Conservation (phyloP, 768 basidiomycete genomes). For the Tylopilus vinaceipallidus region DNA sequence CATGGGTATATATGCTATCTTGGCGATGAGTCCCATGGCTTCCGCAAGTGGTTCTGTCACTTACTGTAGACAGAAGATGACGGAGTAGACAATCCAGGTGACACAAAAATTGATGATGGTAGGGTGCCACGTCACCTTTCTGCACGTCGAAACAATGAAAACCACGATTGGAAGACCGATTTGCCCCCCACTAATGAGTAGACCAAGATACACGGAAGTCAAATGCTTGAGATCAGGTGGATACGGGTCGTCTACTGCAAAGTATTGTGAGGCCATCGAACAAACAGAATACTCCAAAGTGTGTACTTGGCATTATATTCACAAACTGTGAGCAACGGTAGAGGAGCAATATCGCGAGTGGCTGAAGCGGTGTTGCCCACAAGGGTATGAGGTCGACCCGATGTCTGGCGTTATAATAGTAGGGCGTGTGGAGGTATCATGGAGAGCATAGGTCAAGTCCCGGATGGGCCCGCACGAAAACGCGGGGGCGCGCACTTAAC, state of each 20-base stretch:
- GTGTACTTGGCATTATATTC: slow-evolving; percentile 19
- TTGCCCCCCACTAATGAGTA: slow-evolving; percentile 54
- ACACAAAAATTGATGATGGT: slow-evolving; percentile 57
- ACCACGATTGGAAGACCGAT: slow-evolving; percentile 50
- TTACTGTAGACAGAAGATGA: slow-evolving; percentile 51
- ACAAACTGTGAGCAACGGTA: neutral
- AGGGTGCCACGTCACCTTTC: slow-evolving; percentile 44
- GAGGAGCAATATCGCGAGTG: neutral
- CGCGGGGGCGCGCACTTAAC: slow-evolving; percentile 1
- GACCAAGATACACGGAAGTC: slow-evolving; percentile 39
- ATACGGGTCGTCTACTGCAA: slow-evolving; percentile 3
- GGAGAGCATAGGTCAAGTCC: slow-evolving; percentile 6
- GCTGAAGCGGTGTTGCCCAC: neutral
- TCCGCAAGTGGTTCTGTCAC: slow-evolving; percentile 19
- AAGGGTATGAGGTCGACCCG: slow-evolving; percentile 1
- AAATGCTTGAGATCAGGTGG: slow-evolving; percentile 31
- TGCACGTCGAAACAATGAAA: slow-evolving; percentile 42
- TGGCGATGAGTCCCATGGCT: slow-evolving; percentile 8
- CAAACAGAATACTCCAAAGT: neutral
- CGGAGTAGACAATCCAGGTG: slow-evolving; percentile 55
- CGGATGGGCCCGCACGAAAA: slow-evolving; percentile 5
- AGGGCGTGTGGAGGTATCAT: slow-evolving; percentile 4
- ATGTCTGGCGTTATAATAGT: slow-evolving; percentile 7
- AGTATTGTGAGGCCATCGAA: neutral
- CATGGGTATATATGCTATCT: slow-evolving; percentile 34